These are phyloP conservation scores for Syzygium aromaticum DNA, from an alignment of 345 rosid species.

Conservation along the genomic window DNA sequence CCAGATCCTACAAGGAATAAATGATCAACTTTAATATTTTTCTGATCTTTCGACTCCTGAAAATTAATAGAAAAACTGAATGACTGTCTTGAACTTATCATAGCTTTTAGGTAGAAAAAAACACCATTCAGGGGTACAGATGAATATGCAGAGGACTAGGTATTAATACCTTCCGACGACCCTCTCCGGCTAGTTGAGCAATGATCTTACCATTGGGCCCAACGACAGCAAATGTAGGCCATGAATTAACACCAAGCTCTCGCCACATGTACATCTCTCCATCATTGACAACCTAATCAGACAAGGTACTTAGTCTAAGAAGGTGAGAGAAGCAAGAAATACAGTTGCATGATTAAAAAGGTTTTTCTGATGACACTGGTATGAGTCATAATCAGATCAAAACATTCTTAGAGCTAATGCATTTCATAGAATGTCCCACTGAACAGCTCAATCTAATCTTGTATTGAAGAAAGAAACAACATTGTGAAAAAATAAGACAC, in stretches of 20 bases:
- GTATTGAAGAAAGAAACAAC: neutral
- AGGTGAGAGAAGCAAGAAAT: neutral
- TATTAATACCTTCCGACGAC: slow-evolving; percentile 59
- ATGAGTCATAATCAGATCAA: neutral
- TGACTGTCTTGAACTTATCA: neutral
- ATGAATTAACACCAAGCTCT: slow-evolving; percentile 83
- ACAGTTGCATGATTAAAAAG: neutral
- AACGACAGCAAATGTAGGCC: slow-evolving; percentile 91
- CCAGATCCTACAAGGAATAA: slow-evolving; percentile 54
- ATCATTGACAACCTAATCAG: slow-evolving; percentile 78
- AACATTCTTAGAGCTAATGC: neutral
- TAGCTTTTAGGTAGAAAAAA: neutral
- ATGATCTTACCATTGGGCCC: slow-evolving; percentile 84
- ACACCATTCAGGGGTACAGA: neutral
- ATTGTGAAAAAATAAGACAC: neutral
- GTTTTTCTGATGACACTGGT: neutral
- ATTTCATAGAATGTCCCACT: neutral
- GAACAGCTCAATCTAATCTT: neutral
- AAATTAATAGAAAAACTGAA: neutral
- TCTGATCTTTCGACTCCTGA: neutral
- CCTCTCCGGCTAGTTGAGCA: slow-evolving; percentile 88
- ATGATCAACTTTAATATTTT: neutral
- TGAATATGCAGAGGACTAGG: neutral
- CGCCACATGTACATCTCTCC: slow-evolving; percentile 93
- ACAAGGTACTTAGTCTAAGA: neutral